A percentile compares a stretch with the other conserved stretches of the same genome.
These are phyloP conservation scores for Starmerella apicola DNA, from an alignment of 805 yeast species.

Conservation along the genomic window DNA sequence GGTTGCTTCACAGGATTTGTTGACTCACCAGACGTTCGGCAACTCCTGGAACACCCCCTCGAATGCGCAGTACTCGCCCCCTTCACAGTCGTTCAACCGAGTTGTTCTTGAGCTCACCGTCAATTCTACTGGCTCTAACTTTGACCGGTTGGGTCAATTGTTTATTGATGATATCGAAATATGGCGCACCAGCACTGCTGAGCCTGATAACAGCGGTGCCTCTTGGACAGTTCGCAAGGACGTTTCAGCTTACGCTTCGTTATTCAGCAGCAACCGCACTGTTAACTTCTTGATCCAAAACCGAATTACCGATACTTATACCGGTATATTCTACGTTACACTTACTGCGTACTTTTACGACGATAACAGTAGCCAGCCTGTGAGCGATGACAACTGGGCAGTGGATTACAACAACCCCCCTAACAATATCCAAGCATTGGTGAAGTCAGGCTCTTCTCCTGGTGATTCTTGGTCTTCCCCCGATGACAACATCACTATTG, in stretches of 20 bases:
- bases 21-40: slow-evolving; percentile 23
- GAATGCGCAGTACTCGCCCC: slow-evolving; percentile 25
- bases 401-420: slow-evolving; percentile 13
- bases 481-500: slow-evolving; percentile 11
- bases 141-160: slow-evolving; percentile 29
- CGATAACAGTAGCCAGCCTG: slow-evolving; percentile 3
- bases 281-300: slow-evolving; percentile 43
- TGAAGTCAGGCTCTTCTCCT: slow-evolving; percentile 3
- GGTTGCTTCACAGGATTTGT: slow-evolving; percentile 13
- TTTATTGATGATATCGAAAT: slow-evolving; percentile 42
- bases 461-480: slow-evolving; percentile 17
- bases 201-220: slow-evolving; percentile 46
- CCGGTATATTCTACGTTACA: slow-evolving; percentile 48
- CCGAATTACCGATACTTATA: slow-evolving; percentile 35
- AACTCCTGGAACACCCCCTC: slow-evolving; percentile 28
- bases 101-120: slow-evolving; percentile 28
- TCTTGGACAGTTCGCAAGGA: slow-evolving; percentile 53
- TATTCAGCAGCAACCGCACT: slow-evolving; percentile 33
- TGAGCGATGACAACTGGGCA: slow-evolving; percentile 18
- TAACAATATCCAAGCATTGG: slow-evolving; percentile 8
- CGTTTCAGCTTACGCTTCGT: slow-evolving; percentile 41
- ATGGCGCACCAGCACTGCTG: slow-evolving; percentile 80
- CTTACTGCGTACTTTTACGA: slow-evolving; percentile 40
- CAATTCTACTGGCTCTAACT: slow-evolving; percentile 29
- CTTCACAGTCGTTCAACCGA: slow-evolving; percentile 26